Evolutionary conservation across 1,284 basidiomycete species (phyloP), one percentile per base, ranked within the genome.

Genomic region (Leccinum fuscescens): DNA sequence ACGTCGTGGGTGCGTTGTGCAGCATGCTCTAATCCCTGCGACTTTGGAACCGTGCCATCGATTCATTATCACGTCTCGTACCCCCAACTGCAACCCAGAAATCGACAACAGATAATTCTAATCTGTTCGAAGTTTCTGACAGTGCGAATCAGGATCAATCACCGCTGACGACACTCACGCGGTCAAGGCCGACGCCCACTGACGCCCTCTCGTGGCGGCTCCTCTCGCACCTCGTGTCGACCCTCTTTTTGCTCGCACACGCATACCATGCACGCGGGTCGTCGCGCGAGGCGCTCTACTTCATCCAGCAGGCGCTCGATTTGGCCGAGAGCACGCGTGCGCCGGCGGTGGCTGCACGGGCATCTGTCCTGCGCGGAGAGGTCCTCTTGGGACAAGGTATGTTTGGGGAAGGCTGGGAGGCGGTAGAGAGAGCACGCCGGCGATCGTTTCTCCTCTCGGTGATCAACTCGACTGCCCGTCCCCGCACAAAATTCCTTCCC

Each of bases 261-360:
- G 79, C 83, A 0, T 90, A 93, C 65, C 79, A 85, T 15, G 72
- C 78, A 0, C 83, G 92, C 5, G 94, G 94, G 0, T 92, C 92
- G 1, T 84, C 86, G 6, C 84, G 89, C 27, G 92, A 94, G 67
- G 86, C 90, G 4, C 88, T 93, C 63, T 94, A 90, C 68, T 95
- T 93, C 71, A 80, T 89, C 1, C 79, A 86, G 44, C 88, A 93
- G 67, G 90, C 89, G 0, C 77, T 82, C 11, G 83, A 87, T 20
- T 77, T 96, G 4, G 89, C 92, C 0, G 78, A 81, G 46, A 79
- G 86, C 3, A 71, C 93, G 12, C 86, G 86, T 58, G 84, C 89
- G 0, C 84, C 87, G 3, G 81, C 85, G 0, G 78, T 91, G 67
- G 72, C 82, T 2, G 83, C 86, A 20, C 82, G 89, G 6, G 88